Evolutionary conservation across 2,329 filamentous ascomycete genomes (phyloP).

Genomic region (Xylariomycetidae sp.): DNA sequence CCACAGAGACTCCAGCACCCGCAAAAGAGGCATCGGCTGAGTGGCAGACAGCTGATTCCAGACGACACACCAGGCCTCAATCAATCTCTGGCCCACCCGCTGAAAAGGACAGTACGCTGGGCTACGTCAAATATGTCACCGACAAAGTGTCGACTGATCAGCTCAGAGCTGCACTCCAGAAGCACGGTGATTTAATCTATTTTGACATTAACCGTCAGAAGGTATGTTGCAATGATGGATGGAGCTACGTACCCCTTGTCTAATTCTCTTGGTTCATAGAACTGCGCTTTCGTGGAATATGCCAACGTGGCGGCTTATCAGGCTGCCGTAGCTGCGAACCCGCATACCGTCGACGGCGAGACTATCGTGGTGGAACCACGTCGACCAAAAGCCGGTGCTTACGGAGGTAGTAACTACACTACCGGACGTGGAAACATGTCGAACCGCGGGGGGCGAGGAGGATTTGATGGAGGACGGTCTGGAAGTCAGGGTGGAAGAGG

Average conservation of each 20-base stretch:
- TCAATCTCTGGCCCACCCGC: conserved; percentile 52
- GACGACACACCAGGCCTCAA: conserved; percentile 74
- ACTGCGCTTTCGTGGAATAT: conserved; percentile 96
- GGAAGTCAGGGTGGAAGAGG: conserved; percentile 62
- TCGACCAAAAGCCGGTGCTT: conserved; percentile 67
- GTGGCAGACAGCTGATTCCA: conserved; percentile 91
- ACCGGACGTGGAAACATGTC: conserved; percentile 56
- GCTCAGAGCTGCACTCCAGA: conserved; percentile 64
- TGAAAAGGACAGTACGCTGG: conserved; percentile 73
- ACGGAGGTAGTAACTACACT: conserved; percentile 64
- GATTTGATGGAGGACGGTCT: conserved; percentile 54
- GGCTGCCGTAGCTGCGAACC: conserved; percentile 78
- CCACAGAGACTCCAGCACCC: conserved; percentile 23
- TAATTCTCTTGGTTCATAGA: conserved; percentile 47
- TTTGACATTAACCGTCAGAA: conserved; percentile 80
- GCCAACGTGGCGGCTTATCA: conserved; percentile 75
- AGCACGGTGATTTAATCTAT: conserved; percentile 66
- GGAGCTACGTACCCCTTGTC: no score
- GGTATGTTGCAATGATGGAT: conserved; percentile 59
- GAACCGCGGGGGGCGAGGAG: conserved; percentile 60
- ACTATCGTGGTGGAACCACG: conserved; percentile 85
- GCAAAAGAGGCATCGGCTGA: conserved; percentile 56
- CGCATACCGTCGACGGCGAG: conserved; percentile 78
- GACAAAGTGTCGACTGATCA: conserved; percentile 77
- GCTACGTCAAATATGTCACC: conserved; percentile 93